Evolutionary conservation across 192 early-diverging fungal genomes (phyloP), one percentile per base, ranked within the genome.

Genomic region (Lobosporangium transversale): DNA sequence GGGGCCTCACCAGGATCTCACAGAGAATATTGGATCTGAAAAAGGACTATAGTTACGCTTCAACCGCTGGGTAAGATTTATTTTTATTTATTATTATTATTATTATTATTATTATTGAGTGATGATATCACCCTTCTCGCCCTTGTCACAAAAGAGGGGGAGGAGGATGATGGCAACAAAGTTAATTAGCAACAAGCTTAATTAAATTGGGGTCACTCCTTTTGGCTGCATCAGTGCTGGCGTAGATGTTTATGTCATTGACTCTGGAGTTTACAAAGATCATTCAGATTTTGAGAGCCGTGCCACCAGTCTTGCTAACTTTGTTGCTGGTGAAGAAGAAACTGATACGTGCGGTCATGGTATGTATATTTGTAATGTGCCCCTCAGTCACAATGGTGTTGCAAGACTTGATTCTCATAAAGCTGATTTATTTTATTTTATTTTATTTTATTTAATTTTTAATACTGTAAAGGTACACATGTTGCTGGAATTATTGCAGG

Each of bases 181-280:
- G n/a, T n/a, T n/a, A n/a, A n/a, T n/a, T n/a, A n/a, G n/a, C n/a
- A n/a, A n/a, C n/a, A n/a, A n/a, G n/a, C n/a, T n/a, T n/a, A n/a
- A n/a, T n/a, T n/a, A n/a, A n/a, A n/a, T n/a, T n/a, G n/a, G n/a
- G n/a, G n/a, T n/a, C n/a, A n/a, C n/a, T n/a, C n/a, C 30, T n/a
- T 45, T 47, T 26, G 26, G 14, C 0, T 27, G 8, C 45, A 15
- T 31, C 10, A 75, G 71, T n/a, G 40, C 60, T 8, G 87, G 81
- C 17, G 82, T 92, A 15, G 80, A 80, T 36, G 84, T 85, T 27
- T 92, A 88, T 68, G 81, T 92, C 15, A 76, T 92, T 27, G 91
- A 92, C 67, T 86, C 90, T 21, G 87, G 87, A 10, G 73, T 88
- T 17, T 62, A 75, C 69, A 50, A 58, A 21, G 74, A 71, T 9